Conservation (phyloP, 805 yeast genomes). For the Wickerhamiella kurtzmanii region DNA sequence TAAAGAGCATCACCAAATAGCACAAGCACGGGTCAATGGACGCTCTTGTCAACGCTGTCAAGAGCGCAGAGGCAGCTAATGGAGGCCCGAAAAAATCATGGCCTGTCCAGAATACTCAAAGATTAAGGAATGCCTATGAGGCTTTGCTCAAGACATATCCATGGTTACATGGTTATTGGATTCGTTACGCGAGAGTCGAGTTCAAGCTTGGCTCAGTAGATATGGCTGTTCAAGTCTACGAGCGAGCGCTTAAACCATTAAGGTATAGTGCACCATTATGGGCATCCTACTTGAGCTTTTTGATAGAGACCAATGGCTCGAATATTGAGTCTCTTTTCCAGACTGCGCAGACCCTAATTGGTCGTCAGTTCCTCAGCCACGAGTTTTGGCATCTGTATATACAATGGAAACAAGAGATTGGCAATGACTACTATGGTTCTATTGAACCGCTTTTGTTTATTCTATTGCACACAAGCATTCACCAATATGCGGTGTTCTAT, state of each 20-base stretch:
- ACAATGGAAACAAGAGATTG: conserved; percentile 39
- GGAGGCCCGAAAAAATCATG: conserved; percentile 1
- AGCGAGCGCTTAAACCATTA: conserved; percentile 23
- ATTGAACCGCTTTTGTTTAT: conserved; percentile 30
- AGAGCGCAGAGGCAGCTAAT: neutral
- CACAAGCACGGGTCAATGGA: no score
- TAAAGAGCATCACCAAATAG: no score
- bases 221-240: conserved; percentile 24
- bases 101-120: neutral
- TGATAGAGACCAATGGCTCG: conserved; percentile 5
- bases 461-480: conserved; percentile 32
- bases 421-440: conserved; percentile 28
- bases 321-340: conserved; percentile 27
- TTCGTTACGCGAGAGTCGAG: conserved; percentile 28
- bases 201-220: conserved; percentile 24
- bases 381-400: conserved; percentile 71
- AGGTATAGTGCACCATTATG: conserved; percentile 27
- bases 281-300: conserved; percentile 27
- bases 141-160: conserved; percentile 26
- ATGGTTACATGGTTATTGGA: conserved; percentile 31
- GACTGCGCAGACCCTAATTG: conserved; percentile 39
- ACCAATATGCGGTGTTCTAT: conserved; percentile 73
- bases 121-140: neutral
- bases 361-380: conserved; percentile 64
- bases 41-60: neutral